Base-by-base conservation (phyloP, 2,329 filamentous ascomycete species). In the Fusarium sp. region DNA sequence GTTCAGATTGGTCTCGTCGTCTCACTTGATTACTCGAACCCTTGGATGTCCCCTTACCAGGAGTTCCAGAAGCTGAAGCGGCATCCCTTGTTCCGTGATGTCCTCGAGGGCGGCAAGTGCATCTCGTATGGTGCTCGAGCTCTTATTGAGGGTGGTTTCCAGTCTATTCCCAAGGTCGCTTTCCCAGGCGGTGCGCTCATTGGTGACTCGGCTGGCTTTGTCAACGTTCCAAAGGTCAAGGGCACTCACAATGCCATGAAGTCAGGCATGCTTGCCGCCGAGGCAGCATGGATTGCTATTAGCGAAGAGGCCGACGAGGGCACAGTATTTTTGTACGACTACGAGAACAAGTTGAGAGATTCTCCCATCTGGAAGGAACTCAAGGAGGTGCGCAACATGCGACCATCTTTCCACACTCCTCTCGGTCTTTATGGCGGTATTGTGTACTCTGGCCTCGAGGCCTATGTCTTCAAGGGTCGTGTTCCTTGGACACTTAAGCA, bases 31-130 rank as follows among this genome's bases (percentile, higher is more conserved):
- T 99, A 99, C 82, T 88, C 94, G 47, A 99, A 99, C 83, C 96
- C 96, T 1, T 99, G 96, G 94, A 84, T 98, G 62, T 96, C 95
- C 8, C 96, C 96, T 0, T 99, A 98, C 81, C 90, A 91, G 66
- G 96, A 99, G 82, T 99, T 99, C 83, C 96, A 99, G 83, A 98
- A 97, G 87, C 92, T 99, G 87, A 99, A 99, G 88, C 93, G 96
- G 77, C 96, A 99, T 83, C 95, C 96, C n/a, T 85, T 97, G 56
- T 98, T 97, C 87, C 91, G 88, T 75, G 87, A 90, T 10, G 91
- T 95, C 24, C 89, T 99, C n/a, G 94, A 98, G 83, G 96, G 96
- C 68, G 96, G 96, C 75, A 98, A 97, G 85, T 98, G 96, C 82
- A 95, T 99, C 75, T 98, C 96, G 2, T 99, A 99, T 81, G 96